phyloP scores from a whole-genome alignment of 129 eudicot genomes.

The Chrysanthemum seticuspe region DNA sequence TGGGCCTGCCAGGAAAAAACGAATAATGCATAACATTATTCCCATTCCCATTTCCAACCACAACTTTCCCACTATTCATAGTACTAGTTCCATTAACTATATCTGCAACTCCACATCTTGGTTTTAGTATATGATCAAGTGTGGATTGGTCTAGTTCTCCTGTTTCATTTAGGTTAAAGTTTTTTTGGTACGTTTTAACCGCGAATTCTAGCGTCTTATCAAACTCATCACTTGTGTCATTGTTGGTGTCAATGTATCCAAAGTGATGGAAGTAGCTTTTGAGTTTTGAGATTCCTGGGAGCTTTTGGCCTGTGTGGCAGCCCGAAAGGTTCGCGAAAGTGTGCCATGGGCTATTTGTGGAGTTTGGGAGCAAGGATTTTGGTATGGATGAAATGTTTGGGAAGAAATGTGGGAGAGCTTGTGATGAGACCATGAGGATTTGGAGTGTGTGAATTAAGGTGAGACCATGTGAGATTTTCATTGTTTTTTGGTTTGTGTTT shows the following conservation, averaged over 20 bases:
- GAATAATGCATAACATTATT: conserved; percentile 59
- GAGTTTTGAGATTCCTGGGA: conserved; percentile 46
- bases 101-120: conserved; percentile 79
- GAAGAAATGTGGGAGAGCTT: conserved; percentile 63
- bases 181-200: conserved; percentile 47
- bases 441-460: background rate
- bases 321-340: conserved; percentile 46
- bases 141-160: conserved; percentile 66
- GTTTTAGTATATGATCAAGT: conserved; percentile 42
- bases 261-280: conserved; percentile 60
- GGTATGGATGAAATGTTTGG: conserved; percentile 76
- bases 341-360: conserved; percentile 45
- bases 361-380: conserved; percentile 34
- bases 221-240: conserved; percentile 40
- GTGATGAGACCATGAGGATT: conserved; percentile 1
- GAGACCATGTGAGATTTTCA: background rate
- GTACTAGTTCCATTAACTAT: conserved; percentile 56
- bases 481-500: conserved; percentile 2
- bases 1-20: conserved; percentile 62
- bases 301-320: conserved; percentile 44
- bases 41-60: conserved; percentile 2
- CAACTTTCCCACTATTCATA: conserved; percentile 50
- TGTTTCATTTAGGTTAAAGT: conserved; percentile 63
- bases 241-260: conserved; percentile 45
- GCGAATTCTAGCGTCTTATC: conserved; percentile 41